Evolutionary conservation across 768 basidiomycete species (phyloP).

Genomic region (Russula griseocarnosa): DNA sequence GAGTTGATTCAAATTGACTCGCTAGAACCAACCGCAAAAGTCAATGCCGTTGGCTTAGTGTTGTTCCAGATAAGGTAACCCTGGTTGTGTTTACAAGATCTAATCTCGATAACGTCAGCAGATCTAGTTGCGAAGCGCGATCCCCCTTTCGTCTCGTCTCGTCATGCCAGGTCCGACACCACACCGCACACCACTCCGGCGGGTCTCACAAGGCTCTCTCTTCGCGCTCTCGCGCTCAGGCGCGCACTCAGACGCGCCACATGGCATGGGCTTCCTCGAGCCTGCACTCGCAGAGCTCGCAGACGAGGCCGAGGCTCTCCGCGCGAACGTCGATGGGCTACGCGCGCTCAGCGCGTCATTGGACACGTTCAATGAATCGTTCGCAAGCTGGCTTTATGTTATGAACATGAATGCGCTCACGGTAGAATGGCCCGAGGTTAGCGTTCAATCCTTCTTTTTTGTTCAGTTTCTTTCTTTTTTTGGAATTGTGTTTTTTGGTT

Average conservation of each 20-base stretch:
- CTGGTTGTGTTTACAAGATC: not conserved
- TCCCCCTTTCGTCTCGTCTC: not conserved
- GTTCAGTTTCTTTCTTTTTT: too few relatives aligned
- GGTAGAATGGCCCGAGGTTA: slow-evolving; percentile 86
- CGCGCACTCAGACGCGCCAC: slow-evolving; percentile 68
- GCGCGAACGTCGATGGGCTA: slow-evolving; percentile 69
- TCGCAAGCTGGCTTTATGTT: slow-evolving; percentile 86
- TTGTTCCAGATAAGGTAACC: too few relatives aligned
- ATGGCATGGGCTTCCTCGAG: slow-evolving; percentile 81
- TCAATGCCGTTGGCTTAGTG: too few relatives aligned
- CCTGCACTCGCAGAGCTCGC: slow-evolving; percentile 80
- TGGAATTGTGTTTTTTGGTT: too few relatives aligned
- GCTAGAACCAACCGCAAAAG: too few relatives aligned
- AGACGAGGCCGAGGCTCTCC: slow-evolving; percentile 81
- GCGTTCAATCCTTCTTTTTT: slow-evolving; percentile 25
- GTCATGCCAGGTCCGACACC: slow-evolving; percentile 40
- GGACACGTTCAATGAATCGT: slow-evolving; percentile 85
- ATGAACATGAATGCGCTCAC: slow-evolving; percentile 95
- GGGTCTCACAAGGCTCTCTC: slow-evolving; percentile 89
- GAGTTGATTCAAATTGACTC: too few relatives aligned
- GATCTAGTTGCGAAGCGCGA: not conserved
- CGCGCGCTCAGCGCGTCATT: slow-evolving; percentile 69
- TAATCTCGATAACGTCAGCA: slow-evolving; percentile 6
- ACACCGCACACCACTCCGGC: slow-evolving; percentile 77
- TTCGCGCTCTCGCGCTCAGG: slow-evolving; percentile 78